phyloP scores from a whole-genome alignment of 176 grass and related monocot genomes.

The Cenchrus purpureus region DNA sequence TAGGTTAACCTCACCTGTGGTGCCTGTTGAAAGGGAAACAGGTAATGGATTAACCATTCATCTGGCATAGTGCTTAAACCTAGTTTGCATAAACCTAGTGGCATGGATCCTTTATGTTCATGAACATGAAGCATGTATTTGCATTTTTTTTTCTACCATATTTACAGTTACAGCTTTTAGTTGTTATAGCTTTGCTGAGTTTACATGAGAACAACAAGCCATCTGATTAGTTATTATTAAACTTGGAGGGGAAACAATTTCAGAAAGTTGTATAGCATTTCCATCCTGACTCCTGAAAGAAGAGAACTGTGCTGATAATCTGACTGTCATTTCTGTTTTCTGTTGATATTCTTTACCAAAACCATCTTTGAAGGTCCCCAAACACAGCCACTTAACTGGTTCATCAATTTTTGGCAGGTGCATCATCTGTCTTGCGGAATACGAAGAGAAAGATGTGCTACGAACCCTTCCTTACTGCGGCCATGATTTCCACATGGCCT shows the following conservation, averaged over 20 bases:
- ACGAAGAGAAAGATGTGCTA: conserved; percentile 72
- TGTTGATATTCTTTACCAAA: not conserved
- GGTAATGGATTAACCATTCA: not conserved
- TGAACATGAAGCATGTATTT: not conserved
- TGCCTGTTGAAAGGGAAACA: not conserved
- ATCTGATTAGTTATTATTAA: not conserved
- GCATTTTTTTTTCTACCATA: not conserved
- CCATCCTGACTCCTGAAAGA: too few relatives aligned
- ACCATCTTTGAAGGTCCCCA: not conserved
- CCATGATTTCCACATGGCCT: conserved; percentile 78
- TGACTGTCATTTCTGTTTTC: not conserved
- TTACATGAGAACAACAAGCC: not conserved
- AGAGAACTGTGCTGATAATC: not conserved
- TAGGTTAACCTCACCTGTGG: not conserved
- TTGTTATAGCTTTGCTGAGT: not conserved
- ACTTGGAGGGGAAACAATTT: not conserved
- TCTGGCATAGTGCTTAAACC: not conserved
- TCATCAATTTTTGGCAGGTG: conserved; percentile 43
- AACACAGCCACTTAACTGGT: conserved; percentile 17
- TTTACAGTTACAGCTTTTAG: too few relatives aligned
- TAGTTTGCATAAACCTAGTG: not conserved
- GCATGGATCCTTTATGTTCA: not conserved
- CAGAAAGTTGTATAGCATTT: not conserved
- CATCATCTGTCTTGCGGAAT: conserved; percentile 78
- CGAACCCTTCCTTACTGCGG: conserved; percentile 72